Percentiles rank a stretch among this genome's conserved stretches.
Evolutionary conservation across 2,329 filamentous ascomycete species (phyloP).

Genomic region (Bipolaris gigantea): DNA sequence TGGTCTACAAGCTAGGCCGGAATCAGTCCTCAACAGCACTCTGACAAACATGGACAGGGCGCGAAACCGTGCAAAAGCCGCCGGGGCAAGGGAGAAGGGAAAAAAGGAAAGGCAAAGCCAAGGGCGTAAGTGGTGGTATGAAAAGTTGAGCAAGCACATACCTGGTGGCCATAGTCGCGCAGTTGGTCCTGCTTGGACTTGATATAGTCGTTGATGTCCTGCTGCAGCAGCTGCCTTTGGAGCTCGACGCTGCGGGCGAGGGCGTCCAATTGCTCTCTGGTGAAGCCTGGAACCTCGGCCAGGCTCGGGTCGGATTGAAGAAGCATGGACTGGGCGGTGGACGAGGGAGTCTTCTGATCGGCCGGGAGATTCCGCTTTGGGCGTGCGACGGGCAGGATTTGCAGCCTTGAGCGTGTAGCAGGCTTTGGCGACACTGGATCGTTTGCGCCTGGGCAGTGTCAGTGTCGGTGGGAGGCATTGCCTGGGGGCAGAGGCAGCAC

Average conservation of each 20-base stretch:
- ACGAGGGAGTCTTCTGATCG: slow-evolving; percentile 11
- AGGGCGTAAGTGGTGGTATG: neutral
- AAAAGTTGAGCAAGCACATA: slow-evolving; percentile 10
- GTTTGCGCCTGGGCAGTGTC: slow-evolving; percentile 13
- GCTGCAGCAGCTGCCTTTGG: slow-evolving; percentile 42
- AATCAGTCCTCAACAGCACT: slow-evolving; percentile 25
- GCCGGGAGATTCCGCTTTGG: slow-evolving; percentile 25
- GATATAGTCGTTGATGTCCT: slow-evolving; percentile 42
- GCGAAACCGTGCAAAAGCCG: neutral
- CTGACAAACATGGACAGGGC: slow-evolving; percentile 4
- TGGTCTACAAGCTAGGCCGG: slow-evolving; percentile 38
- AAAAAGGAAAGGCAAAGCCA: too few relatives aligned
- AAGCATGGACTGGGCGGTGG: slow-evolving; percentile 31
- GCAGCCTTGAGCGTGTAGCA: slow-evolving; percentile 7
- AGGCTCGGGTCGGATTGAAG: slow-evolving; percentile 33
- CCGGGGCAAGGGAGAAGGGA: neutral
- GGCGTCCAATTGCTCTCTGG: slow-evolving; percentile 35
- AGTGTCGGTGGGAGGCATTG: slow-evolving; percentile 23
- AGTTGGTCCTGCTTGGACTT: slow-evolving; percentile 39
- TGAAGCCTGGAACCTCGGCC: slow-evolving; percentile 40
- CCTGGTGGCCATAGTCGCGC: slow-evolving; percentile 37
- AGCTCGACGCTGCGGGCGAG: slow-evolving; percentile 40
- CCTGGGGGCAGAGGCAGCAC: slow-evolving; percentile 12
- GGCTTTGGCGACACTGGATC: neutral
- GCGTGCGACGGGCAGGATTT: slow-evolving; percentile 8